These are phyloP conservation scores for Haematococcus lacustris DNA, from an alignment of 139 green algal genomes.

Conservation along the genomic window DNA sequence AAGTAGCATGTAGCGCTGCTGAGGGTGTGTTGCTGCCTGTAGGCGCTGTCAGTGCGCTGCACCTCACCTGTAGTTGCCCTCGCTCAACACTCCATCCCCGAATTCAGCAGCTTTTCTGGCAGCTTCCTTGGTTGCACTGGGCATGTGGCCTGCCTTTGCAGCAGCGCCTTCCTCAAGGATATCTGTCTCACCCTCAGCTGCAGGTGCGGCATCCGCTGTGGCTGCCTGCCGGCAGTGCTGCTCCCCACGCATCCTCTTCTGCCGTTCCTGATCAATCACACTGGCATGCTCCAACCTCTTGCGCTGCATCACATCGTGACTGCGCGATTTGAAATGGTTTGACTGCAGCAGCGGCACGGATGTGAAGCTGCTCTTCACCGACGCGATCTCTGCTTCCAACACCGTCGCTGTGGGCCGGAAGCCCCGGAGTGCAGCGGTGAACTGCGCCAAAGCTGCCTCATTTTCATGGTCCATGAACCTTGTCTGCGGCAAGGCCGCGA, in stretches of 20 bases:
- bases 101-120: conserved; percentile 9
- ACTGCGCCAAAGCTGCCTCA: conserved; percentile 10
- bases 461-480: conserved; percentile 10
- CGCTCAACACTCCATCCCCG: conserved; percentile 23
- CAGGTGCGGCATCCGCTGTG: no score
- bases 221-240: no score
- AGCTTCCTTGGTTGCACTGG: conserved; percentile 1
- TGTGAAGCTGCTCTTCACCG: conserved; percentile 21
- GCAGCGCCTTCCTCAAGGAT: no score
- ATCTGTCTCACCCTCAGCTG: no score
- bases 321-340: background rate
- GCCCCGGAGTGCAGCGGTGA: conserved; percentile 50
- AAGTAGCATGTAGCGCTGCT: no score
- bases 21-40: no score
- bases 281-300: conserved; percentile 56
- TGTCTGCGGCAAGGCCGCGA: conserved; percentile 38
- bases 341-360: conserved; percentile 18
- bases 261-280: conserved; percentile 44
- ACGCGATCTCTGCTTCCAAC: conserved; percentile 73
- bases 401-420: conserved; percentile 83
- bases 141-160: no score
- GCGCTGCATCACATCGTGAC: conserved; percentile 45
- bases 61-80: conserved; percentile 14
- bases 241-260: conserved; percentile 20
- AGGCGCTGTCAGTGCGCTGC: no score